These are phyloP conservation scores for Monilinia polystroma DNA, from an alignment of 2,329 filamentous ascomycete species.

Conservation along the genomic window DNA sequence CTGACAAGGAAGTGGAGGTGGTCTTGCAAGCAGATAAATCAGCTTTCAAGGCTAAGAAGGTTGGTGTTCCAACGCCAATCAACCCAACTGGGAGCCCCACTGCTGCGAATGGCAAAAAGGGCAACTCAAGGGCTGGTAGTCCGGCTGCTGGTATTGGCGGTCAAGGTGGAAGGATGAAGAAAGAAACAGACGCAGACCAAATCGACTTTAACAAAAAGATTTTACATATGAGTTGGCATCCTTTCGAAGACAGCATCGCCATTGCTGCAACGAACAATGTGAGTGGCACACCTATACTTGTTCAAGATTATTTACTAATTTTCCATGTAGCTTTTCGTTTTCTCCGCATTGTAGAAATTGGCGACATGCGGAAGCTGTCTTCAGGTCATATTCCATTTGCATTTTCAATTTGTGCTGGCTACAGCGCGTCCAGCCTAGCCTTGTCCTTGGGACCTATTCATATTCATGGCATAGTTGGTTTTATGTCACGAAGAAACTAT, in stretches of 20 bases:
- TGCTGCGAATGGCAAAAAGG: constrained; percentile 76
- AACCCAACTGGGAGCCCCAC: constrained; percentile 75
- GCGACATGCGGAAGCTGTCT: constrained; percentile 33
- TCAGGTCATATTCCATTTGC: constrained; percentile 38
- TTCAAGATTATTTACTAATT: constrained; percentile 27
- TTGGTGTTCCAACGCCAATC: constrained; percentile 95
- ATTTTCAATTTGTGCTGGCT: constrained; percentile 38
- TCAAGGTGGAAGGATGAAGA: constrained; percentile 91
- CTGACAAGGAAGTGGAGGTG: constrained; percentile 94
- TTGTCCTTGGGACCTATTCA: constrained; percentile 31
- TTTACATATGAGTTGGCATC: constrained; percentile 99
- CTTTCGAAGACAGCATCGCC: constrained; percentile 98
- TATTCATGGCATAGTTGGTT: constrained; percentile 31
- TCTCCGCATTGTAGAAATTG: constrained; percentile 65
- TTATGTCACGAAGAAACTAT: constrained; percentile 34
- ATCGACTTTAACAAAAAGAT: constrained; percentile 99
- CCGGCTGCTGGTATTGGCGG: constrained; percentile 71
- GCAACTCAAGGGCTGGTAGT: constrained; percentile 81
- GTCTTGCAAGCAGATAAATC: constrained; percentile 98
- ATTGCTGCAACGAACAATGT: constrained; percentile 99
- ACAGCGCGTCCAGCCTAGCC: constrained; percentile 31
- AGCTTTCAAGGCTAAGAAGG: constrained; percentile 99
- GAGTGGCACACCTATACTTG: constrained; percentile 45
- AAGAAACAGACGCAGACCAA: constrained; percentile 98
- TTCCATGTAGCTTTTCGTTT: constrained; percentile 65